Conservation (phyloP, 1,139 yeast species). For the Geotrichum australiense region DNA sequence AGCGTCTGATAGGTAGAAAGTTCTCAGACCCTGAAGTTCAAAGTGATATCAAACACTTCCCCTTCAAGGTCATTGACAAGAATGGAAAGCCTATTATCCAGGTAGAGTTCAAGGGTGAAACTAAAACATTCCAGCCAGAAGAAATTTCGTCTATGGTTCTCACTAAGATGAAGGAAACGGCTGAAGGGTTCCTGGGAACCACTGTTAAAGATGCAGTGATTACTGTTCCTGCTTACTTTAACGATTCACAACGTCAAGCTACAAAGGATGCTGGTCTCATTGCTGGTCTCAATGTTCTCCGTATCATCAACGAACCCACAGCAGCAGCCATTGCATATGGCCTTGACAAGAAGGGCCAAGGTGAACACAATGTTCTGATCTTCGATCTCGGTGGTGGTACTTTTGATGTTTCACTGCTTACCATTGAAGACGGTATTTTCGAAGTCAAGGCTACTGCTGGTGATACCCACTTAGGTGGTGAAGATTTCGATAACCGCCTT, state of each 20-base stretch:
- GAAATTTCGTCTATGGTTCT: constrained; percentile 92
- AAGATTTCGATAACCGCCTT: constrained; percentile 96
- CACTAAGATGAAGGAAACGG: constrained; percentile 82
- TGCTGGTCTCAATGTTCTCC: constrained; percentile 89
- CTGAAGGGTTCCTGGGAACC: constrained; percentile 85
- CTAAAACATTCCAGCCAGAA: constrained; percentile 93
- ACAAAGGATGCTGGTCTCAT: constrained; percentile 97
- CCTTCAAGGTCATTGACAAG: constrained; percentile 84
- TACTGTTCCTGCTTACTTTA: constrained; percentile 95
- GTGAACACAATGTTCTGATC: constrained; percentile 93
- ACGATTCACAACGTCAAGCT: constrained; percentile 98
- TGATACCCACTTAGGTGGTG: constrained; percentile 99
- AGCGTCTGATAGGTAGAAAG: constrained; percentile 94
- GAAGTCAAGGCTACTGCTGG: constrained; percentile 99
- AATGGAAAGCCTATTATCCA: constrained; percentile 83
- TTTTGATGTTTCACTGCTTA: constrained; percentile 93
- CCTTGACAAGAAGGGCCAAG: constrained; percentile 83
- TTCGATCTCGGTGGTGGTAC: constrained; percentile 93
- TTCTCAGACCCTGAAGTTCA: constrained; percentile 82
- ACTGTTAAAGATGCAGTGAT: constrained; percentile 84
- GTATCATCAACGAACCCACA: constrained; percentile 94
- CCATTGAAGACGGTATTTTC: constrained; percentile 99
- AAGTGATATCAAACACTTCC: constrained; percentile 89
- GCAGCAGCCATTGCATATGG: constrained; percentile 98
- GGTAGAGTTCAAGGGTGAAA: constrained; percentile 86